Conservation (phyloP, 495 filamentous ascomycete species). For the Geoglossum glabrum region DNA sequence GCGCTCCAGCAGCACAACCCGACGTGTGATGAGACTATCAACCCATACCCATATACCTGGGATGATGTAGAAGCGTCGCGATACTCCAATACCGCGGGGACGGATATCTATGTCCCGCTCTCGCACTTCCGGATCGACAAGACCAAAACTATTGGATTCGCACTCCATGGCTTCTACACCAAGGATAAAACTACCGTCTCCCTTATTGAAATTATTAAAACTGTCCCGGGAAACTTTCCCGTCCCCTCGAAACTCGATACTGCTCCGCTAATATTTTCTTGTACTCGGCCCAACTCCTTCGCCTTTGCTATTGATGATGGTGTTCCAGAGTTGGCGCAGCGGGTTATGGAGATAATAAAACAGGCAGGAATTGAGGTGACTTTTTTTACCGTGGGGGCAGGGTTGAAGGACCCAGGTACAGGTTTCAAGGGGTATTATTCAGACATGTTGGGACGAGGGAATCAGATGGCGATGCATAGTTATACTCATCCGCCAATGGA, state of each 20-base stretch:
- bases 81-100: conserved; percentile 28
- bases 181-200: conserved; percentile 30
- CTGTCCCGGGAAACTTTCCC: conserved; percentile 27
- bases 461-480: conserved; percentile 57
- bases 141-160: conserved; percentile 38
- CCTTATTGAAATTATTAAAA: conserved; percentile 41
- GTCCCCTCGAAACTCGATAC: conserved; percentile 42
- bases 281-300: conserved; percentile 52
- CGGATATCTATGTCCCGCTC: conserved; percentile 56
- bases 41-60: conserved; percentile 55
- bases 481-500: conserved; percentile 63
- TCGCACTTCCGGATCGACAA: conserved; percentile 50
- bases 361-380: conserved; percentile 46
- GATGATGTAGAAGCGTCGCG: conserved; percentile 50
- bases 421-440: not conserved
- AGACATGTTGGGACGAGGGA: conserved; percentile 22
- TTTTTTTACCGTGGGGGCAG: conserved; percentile 57
- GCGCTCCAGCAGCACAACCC: conserved; percentile 55
- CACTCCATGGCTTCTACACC: conserved; percentile 48
- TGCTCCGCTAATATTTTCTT: conserved; percentile 40
- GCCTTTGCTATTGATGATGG: conserved; percentile 73
- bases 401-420: conserved; percentile 29
- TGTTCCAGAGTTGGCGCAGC: conserved; percentile 35
- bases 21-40: conserved; percentile 32
- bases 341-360: conserved; percentile 44